phyloP scores from a whole-genome alignment of 2,329 filamentous ascomycete genomes.

The Alternaria triticimaculans region DNA sequence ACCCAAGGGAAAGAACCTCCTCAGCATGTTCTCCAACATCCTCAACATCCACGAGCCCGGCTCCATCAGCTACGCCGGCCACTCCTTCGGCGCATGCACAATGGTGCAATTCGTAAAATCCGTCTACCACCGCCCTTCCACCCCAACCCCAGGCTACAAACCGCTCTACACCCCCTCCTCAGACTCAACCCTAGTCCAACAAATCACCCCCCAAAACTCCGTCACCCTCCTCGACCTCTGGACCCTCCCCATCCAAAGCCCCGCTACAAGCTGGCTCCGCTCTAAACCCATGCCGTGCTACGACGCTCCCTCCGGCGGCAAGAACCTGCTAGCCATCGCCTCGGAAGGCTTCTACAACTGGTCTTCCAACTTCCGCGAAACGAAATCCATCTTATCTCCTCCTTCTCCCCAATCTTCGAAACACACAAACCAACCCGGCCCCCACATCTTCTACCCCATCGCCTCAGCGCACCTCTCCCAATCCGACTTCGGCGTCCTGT shows the following conservation, averaged over 20 bases:
- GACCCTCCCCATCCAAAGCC: slow-evolving; percentile 74
- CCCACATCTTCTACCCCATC: slow-evolving; percentile 76
- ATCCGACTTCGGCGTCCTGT: slow-evolving; percentile 82
- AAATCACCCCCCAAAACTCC: slow-evolving; percentile 72
- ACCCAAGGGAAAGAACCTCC: slow-evolving; percentile 50
- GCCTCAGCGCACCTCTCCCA: slow-evolving; percentile 82
- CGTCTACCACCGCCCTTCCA: slow-evolving; percentile 69
- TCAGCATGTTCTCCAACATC: slow-evolving; percentile 65
- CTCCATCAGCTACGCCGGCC: slow-evolving; percentile 75
- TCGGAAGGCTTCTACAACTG: slow-evolving; percentile 82
- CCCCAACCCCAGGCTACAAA: slow-evolving; percentile 55
- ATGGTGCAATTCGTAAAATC: slow-evolving; percentile 80
- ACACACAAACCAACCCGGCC: slow-evolving; percentile 51
- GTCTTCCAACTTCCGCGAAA: slow-evolving; percentile 73
- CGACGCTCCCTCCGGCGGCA: slow-evolving; percentile 56
- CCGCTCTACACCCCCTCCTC: slow-evolving; percentile 67
- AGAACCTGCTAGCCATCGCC: slow-evolving; percentile 71
- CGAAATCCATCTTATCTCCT: slow-evolving; percentile 69
- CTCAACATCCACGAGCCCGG: slow-evolving; percentile 75
- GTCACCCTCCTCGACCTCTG: slow-evolving; percentile 80
- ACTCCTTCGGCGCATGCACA: slow-evolving; percentile 81
- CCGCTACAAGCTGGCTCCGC: slow-evolving; percentile 68
- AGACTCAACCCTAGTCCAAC: slow-evolving; percentile 63
- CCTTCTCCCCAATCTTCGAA: no score
- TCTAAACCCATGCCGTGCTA: slow-evolving; percentile 78